Percentiles rank a stretch among this genome's conserved stretches.
These are phyloP conservation scores for Jaltomata sinuosa DNA, from an alignment of 257 asterid species.

Conservation along the genomic window DNA sequence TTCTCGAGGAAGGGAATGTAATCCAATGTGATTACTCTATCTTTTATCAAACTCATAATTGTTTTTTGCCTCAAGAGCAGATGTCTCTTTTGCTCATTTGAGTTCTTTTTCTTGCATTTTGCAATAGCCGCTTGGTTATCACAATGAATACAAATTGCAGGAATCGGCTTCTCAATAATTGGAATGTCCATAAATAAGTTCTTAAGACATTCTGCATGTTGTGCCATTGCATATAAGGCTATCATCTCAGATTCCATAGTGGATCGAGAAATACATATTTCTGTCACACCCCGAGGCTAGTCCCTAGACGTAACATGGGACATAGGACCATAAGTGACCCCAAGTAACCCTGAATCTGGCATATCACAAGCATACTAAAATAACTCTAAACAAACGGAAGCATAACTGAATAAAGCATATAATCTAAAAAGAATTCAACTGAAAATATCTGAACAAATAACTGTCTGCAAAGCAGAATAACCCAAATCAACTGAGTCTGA, in stretches of 20 bases:
- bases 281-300: too few species aligned
- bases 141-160: neutral
- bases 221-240: neutral
- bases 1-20: neutral
- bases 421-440: too few species aligned
- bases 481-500: too few species aligned
- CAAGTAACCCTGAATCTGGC: too few species aligned
- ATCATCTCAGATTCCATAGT: constrained; percentile 7
- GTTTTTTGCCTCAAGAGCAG: neutral
- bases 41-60: neutral
- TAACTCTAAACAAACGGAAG: too few species aligned
- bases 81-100: neutral
- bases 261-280: constrained; percentile 1
- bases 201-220: neutral
- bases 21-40: neutral
- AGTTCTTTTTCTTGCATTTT: neutral
- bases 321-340: too few species aligned
- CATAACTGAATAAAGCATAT: too few species aligned
- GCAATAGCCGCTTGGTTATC: neutral
- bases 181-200: neutral
- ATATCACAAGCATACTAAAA: too few species aligned
- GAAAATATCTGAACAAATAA: too few species aligned
- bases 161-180: neutral
- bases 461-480: too few species aligned
- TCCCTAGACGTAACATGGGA: too few species aligned